phyloP scores from a whole-genome alignment of 2,329 filamentous ascomycete genomes.

The Neospermospora avenae region DNA sequence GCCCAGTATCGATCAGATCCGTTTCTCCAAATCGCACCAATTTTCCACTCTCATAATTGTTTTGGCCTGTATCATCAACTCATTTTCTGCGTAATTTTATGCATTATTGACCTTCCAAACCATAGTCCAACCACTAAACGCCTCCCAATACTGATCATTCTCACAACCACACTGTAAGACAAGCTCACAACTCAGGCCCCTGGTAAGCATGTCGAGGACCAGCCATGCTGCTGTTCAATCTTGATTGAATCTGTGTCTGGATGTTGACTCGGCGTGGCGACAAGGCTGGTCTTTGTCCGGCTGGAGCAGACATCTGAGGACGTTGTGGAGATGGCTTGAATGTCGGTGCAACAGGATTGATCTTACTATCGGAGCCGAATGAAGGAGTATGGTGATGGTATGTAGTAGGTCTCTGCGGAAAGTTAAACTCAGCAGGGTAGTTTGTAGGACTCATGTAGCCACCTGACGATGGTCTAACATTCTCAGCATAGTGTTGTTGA shows the following conservation, averaged over 20 bases:
- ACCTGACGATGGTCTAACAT: not conserved
- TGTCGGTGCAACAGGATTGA: constrained; percentile 9
- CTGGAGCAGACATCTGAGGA: not conserved
- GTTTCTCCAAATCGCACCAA: not conserved
- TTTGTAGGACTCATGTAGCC: not conserved
- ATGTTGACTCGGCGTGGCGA: constrained; percentile 13
- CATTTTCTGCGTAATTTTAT: not conserved
- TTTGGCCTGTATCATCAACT: not conserved
- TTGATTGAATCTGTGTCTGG: constrained; percentile 12
- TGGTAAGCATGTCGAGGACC: not conserved
- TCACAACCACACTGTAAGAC: not conserved
- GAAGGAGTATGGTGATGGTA: constrained; percentile 9
- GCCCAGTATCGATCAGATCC: constrained; percentile 4
- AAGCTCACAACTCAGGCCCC: not conserved
- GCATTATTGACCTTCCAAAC: not conserved
- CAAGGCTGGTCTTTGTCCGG: constrained; percentile 6
- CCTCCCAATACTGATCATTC: not conserved
- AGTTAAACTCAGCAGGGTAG: not conserved
- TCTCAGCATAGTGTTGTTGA: not conserved
- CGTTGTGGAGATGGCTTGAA: constrained; percentile 8
- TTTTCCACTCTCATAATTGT: not conserved
- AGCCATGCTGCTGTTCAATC: constrained; percentile 18
- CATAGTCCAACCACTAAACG: not conserved
- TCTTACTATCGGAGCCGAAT: constrained; percentile 4
- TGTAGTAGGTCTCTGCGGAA: constrained; percentile 7